Base-by-base conservation (phyloP, 2,329 filamentous ascomycete species). In the Nigrospora sphaerica region DNA sequence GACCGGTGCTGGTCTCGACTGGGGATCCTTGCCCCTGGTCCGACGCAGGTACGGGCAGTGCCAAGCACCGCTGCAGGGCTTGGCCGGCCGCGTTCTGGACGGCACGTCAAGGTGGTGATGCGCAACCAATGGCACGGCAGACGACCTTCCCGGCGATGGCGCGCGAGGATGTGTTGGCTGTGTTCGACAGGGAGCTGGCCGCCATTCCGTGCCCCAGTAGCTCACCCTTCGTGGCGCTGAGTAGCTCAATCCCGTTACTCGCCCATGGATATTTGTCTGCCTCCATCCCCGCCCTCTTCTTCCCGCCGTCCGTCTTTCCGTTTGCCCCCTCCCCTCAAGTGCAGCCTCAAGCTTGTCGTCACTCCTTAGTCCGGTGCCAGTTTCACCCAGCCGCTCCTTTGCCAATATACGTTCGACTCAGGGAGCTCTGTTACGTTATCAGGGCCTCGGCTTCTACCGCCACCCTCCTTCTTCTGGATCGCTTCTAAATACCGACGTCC, bases 301-400 rank as follows among this genome's bases (percentile, higher is more conserved):
- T 34, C 42, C 32, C 42, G 23, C 18, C 23, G 42, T 18, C n/a
- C 31, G 42, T 44, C 19, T 32, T 14, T 42, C 44, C 49, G 44
- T 50, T 47, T 46, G 49, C 42, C 43, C 49, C 48, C 51, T 52
- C 53, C 49, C 55, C 51, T 52, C 48, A 44, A 52, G 55, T 56
- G 51, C 58, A 60, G 54, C 57, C 53, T 52, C 51, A 49, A 46
- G 48, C 51, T 50, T 32, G 52, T 50, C 32, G 50, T 56, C 55
- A 52, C 49, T 61, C 59, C 54, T 62, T 62, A 55, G 59, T 52
- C 52, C 46, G 60, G 58, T 61, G 57, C 51, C 52, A 55, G 53
- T 41, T 49, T 57, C 59, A 57, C 59, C 57, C 56, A 53, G 55
- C 51, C 60, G 52, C 56, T 62, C 60, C 44, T 60, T 62, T 54